Conservation (phyloP, 2,329 filamentous ascomycete species). For the Ploettnerulaceae sp. region DNA sequence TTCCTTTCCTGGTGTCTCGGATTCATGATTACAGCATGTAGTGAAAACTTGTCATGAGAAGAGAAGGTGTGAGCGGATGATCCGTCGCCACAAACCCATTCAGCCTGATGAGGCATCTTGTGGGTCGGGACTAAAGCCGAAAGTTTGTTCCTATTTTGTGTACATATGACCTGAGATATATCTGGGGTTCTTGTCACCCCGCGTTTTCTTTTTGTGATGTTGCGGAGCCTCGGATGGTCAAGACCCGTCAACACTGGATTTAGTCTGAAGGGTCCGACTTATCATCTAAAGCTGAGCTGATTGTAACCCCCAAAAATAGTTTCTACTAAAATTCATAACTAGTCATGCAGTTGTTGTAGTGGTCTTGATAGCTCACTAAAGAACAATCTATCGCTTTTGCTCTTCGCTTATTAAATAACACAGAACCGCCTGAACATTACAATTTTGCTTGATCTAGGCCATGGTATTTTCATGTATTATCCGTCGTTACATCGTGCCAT, state of each 20-base stretch:
- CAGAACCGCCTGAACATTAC: neutral
- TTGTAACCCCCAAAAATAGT: neutral
- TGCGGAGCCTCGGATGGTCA: neutral
- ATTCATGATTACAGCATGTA: neutral
- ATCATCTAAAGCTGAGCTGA: neutral
- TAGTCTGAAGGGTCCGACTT: neutral
- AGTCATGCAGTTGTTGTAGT: neutral
- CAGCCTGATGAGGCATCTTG: neutral
- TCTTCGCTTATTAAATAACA: neutral
- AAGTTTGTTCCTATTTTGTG: neutral
- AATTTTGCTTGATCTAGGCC: neutral
- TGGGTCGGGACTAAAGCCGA: neutral
- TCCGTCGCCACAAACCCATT: conserved; percentile 2
- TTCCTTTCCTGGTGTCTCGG: neutral
- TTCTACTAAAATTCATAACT: neutral
- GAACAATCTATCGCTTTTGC: conserved; percentile 5
- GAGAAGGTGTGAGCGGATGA: neutral
- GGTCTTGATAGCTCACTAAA: neutral
- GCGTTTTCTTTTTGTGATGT: neutral
- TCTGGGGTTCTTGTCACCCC: neutral
- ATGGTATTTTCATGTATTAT: conserved; percentile 7
- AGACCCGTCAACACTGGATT: neutral
- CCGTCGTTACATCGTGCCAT: conserved; percentile 11
- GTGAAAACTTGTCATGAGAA: neutral
- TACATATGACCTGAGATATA: neutral